phyloP scores from a whole-genome alignment of 345 rosid genomes.

The Barbarea vulgaris region DNA sequence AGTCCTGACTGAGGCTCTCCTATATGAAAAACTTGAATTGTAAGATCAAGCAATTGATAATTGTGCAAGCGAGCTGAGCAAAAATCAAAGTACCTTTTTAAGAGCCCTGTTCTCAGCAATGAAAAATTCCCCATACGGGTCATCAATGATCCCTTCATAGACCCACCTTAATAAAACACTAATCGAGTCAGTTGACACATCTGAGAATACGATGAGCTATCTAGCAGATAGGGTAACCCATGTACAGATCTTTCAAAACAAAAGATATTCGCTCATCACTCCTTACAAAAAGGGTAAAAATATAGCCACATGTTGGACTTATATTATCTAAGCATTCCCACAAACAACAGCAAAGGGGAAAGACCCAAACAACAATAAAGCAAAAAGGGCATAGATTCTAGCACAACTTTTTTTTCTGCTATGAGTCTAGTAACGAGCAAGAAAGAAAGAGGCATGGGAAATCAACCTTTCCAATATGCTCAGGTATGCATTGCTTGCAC shows the following conservation, averaged over 20 bases:
- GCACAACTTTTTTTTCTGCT: not conserved
- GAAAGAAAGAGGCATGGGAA: conserved; percentile 17
- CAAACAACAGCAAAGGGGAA: conserved; percentile 1
- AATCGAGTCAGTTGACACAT: conserved; percentile 30
- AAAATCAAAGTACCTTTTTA: conserved; percentile 63
- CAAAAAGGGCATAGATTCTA: too few relatives aligned
- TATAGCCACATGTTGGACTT: not conserved
- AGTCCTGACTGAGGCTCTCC: conserved; percentile 96
- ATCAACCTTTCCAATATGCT: conserved; percentile 88
- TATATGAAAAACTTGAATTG: conserved; percentile 33
- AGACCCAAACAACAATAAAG: not conserved
- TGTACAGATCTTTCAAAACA: conserved; percentile 2
- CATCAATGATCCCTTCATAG: conserved; percentile 96
- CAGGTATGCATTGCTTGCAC: conserved; percentile 93
- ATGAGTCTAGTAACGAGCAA: conserved; percentile 7
- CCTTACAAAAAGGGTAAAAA: conserved; percentile 7
- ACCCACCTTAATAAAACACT: conserved; percentile 74
- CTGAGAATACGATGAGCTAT: conserved; percentile 13
- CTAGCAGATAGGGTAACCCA: conserved; percentile 16
- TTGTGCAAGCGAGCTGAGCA: conserved; percentile 6
- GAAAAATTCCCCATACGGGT: conserved; percentile 97
- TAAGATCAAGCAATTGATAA: conserved; percentile 19
- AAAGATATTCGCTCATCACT: conserved; percentile 14
- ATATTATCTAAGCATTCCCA: conserved; percentile 12
- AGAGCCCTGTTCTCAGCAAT: conserved; percentile 89